Evolutionary conservation across 2,329 filamentous ascomycete species (phyloP), one percentile per base, ranked within the genome.

Genomic region (Cordyceps javanica): DNA sequence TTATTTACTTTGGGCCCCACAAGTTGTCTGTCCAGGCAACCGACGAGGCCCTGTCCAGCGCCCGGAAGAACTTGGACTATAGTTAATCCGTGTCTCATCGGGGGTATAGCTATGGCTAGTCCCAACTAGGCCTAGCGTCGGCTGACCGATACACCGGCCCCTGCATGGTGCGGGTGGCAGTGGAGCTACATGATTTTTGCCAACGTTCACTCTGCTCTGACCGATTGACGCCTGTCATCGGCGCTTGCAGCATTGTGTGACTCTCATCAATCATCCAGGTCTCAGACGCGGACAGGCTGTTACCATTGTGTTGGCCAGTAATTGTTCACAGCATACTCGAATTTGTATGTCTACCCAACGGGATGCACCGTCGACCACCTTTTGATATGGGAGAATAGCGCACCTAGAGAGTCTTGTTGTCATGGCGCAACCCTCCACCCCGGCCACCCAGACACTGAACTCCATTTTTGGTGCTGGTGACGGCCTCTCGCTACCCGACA

Each of bases 401-500:
- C 45, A 26, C 19, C 10, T n/a, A n/a, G 5, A 39, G 36, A 38
- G 44, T 57, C 28, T 19, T 28, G 16, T 50, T 50, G 66, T 65
- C 67, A 79, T 79, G 76, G 64, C 72, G 67, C 68, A 70, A 71
- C 74, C 72, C 69, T 77, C 78, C 21, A 73, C 74, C 62, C 77
- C 78, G 63, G 50, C 57, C 36, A 72, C 69, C 61, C 72, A 73
- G 63, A 63, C 66, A 61, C 64, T 69, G 61, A 68, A 68, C 64
- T 79, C 76, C 62, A 73, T 80, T 65, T 82, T 81, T 65, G 78
- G 78, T 58, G 72, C 32, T 51, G 46, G 52, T n/a, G 46, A 54
- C 34, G 32, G 41, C 28, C 25, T 42, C 21, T 42, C 39, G 69
- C 72, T 39, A 26, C 61, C 59, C 39, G 60, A 55, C 39, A 53